phyloP scores from a whole-genome alignment of 805 yeast species.

The Hanseniaspora occidentalis region DNA sequence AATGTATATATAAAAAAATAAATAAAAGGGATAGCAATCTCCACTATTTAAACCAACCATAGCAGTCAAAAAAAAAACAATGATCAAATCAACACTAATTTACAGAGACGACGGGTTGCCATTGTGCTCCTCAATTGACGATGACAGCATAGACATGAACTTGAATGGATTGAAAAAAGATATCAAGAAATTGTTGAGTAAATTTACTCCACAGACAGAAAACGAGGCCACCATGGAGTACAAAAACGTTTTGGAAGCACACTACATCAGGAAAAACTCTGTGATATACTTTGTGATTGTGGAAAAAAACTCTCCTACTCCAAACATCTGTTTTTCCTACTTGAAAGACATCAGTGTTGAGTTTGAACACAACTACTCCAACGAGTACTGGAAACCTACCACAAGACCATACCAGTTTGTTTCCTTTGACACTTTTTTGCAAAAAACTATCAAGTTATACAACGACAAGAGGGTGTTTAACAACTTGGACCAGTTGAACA shows the following conservation, averaged over 20 bases:
- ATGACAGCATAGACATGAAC: slow-evolving; percentile 52
- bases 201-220: slow-evolving; percentile 70
- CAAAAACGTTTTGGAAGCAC: slow-evolving; percentile 50
- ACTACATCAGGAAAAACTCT: slow-evolving; percentile 53
- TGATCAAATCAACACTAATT: slow-evolving; percentile 58
- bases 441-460: slow-evolving; percentile 79
- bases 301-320: slow-evolving; percentile 62
- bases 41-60: not conserved
- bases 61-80: slow-evolving; percentile 11
- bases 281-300: slow-evolving; percentile 71
- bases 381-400: slow-evolving; percentile 43
- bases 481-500: slow-evolving; percentile 74
- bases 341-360: slow-evolving; percentile 71
- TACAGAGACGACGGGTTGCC: slow-evolving; percentile 70
- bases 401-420: slow-evolving; percentile 88
- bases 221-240: slow-evolving; percentile 76
- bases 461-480: slow-evolving; percentile 60
- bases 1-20: too few relatives aligned
- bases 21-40: too few relatives aligned
- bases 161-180: slow-evolving; percentile 73
- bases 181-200: slow-evolving; percentile 60
- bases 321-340: slow-evolving; percentile 81
- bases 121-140: slow-evolving; percentile 71
- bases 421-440: slow-evolving; percentile 65
- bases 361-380: slow-evolving; percentile 67